A percentile compares a stretch with the other conserved stretches of the same genome.
Conservation (phyloP, 192 early-diverging fungal genomes). For the Chytriomyces confervae region DNA sequence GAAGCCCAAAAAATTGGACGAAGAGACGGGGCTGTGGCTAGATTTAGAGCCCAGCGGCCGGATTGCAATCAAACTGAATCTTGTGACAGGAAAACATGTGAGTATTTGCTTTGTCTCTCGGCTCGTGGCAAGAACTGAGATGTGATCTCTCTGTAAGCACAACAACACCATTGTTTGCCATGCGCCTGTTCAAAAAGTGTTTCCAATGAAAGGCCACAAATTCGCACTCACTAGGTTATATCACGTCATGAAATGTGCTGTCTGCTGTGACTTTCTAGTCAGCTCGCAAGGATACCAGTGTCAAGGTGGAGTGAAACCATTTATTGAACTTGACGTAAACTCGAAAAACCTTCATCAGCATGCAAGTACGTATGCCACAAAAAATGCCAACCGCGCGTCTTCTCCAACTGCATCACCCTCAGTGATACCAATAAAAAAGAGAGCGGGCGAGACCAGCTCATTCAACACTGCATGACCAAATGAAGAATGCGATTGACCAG, state of each 20-base stretch:
- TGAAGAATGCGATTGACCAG: slow-evolving; percentile 86
- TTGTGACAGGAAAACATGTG: slow-evolving; percentile 39
- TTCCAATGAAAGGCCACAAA: slow-evolving; percentile 90
- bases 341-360: slow-evolving; percentile 43
- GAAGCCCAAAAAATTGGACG: slow-evolving; percentile 26
- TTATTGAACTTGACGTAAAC: slow-evolving; percentile 11
- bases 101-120: too few relatives aligned
- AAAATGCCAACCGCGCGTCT: slow-evolving; percentile 82
- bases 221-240: slow-evolving; percentile 89
- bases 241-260: slow-evolving; percentile 96
- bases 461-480: slow-evolving; percentile 95
- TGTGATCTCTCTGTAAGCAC: slow-evolving; percentile 16
- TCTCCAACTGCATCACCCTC: slow-evolving; percentile 84
- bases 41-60: slow-evolving; percentile 95
- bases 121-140: too few relatives aligned
- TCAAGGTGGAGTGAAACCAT: slow-evolving; percentile 75
- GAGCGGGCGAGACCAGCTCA: too few relatives aligned
- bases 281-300: slow-evolving; percentile 90
- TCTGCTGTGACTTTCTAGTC: slow-evolving; percentile 93
- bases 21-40: slow-evolving; percentile 78
- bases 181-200: slow-evolving; percentile 81
- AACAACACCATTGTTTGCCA: slow-evolving; percentile 47
- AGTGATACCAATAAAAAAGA: slow-evolving; percentile 59
- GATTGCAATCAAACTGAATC: slow-evolving; percentile 83
- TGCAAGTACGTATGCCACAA: slow-evolving; percentile 95